These are phyloP conservation scores for Artemisia argyi DNA, from an alignment of 129 eudicot species.

Conservation along the genomic window DNA sequence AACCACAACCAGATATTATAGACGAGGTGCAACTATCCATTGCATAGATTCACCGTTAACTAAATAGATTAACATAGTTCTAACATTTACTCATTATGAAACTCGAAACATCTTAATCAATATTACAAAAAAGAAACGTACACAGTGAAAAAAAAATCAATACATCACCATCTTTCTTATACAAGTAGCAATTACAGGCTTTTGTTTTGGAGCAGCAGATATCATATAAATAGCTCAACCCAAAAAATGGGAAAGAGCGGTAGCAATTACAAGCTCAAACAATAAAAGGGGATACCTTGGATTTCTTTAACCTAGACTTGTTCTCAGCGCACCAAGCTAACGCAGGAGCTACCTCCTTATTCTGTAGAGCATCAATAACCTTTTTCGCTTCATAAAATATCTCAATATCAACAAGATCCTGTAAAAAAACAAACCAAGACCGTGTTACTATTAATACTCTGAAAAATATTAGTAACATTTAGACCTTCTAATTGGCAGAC, in stretches of 20 bases:
- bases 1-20: slow-evolving; percentile 3
- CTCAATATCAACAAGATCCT: slow-evolving; percentile 98
- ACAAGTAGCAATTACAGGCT: neutral
- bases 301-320: slow-evolving; percentile 87
- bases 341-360: slow-evolving; percentile 92
- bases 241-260: neutral
- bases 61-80: neutral
- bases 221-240: too few relatives aligned
- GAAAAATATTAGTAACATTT: neutral
- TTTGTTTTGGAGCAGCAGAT: too few relatives aligned
- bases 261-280: slow-evolving; percentile 1
- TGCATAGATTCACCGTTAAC: neutral
- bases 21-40: neutral
- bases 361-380: slow-evolving; percentile 86
- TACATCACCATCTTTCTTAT: slow-evolving; percentile 5
- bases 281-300: slow-evolving; percentile 56
- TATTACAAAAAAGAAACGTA: neutral
- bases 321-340: slow-evolving; percentile 97
- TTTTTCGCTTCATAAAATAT: slow-evolving; percentile 92
- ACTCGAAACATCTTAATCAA: neutral
- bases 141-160: slow-evolving; percentile 5
- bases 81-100: neutral
- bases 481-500: neutral
- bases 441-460: neutral
- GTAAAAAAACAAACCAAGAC: slow-evolving; percentile 14